Evolutionary conservation across 1,284 basidiomycete genomes (phyloP), one percentile per base, ranked within the genome.

Genomic region (Sphaerobolus stellatus): DNA sequence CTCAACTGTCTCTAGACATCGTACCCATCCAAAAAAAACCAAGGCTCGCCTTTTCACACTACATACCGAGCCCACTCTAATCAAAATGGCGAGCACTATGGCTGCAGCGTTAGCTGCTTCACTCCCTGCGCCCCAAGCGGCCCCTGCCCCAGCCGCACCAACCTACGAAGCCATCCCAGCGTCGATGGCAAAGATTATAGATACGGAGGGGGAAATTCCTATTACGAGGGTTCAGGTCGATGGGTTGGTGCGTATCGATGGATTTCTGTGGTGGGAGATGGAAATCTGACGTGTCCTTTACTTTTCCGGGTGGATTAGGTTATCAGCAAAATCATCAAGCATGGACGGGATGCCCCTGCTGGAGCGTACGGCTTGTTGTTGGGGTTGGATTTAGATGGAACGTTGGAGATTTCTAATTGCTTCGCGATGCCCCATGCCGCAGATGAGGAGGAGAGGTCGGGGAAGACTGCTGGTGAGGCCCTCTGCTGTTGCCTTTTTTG

Each of bases 261-360:
- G 27, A 18, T 22, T 14, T 36, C 25, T 16, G 5, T n/a, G n/a
- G n/a, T n/a, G n/a, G n/a, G n/a, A n/a, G n/a, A n/a, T n/a, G n/a
- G n/a, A n/a, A n/a, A n/a, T n/a, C n/a, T n/a, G n/a, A n/a, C n/a
- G 34, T 28, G 18, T 34, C 9, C n/a, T 52, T 30, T 18, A 28
- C n/a, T 54, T 49, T 46, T 22, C 28, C 28, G 47, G 29, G 8
- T 22, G n/a, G 20, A 58, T 43, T 65, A 96, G 93, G 93, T 92
- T 50, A 86, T 95, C 54, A 84, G 92, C 59, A 97, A 97, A 78
- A 95, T 98, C 58, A 79, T 95, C 66, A 96, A 97, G 75, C 88
- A 93, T 67, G 80, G 86, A 58, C 77, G 84, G 55, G 87, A 92
- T 66, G 76, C 83, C 25, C 75, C 61, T 36, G 58, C 82, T 40